These are phyloP conservation scores for Juglanconis juglandina DNA, from an alignment of 2,329 filamentous ascomycete species.

Conservation along the genomic window DNA sequence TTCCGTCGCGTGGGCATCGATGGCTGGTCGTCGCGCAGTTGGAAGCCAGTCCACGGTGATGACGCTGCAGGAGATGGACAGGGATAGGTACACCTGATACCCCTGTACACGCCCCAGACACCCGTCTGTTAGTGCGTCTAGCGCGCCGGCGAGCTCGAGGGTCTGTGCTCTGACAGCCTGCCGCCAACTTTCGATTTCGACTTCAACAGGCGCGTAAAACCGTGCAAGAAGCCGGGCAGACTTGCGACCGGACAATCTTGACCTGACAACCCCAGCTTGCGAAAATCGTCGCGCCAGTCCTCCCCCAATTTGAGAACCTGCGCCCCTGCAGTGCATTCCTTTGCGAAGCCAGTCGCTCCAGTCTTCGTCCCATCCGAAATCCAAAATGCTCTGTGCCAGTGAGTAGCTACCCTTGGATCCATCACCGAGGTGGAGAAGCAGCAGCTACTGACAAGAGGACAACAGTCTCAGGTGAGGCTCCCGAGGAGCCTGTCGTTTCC, in stretches of 20 bases:
- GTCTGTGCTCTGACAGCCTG: neutral
- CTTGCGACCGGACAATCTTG: neutral
- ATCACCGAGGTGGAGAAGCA: neutral
- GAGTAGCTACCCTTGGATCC: neutral
- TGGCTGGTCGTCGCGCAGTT: neutral
- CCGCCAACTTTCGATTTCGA: neutral
- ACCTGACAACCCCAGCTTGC: neutral
- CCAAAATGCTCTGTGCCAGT: conserved; percentile 20
- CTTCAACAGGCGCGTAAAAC: neutral
- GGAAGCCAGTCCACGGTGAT: neutral
- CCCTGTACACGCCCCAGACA: neutral
- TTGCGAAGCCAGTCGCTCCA: neutral
- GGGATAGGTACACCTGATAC: neutral
- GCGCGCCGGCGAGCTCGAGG: neutral
- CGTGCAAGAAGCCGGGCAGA: neutral
- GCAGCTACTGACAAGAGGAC: conserved; percentile 1
- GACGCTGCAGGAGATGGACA: neutral
- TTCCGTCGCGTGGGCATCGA: too few relatives aligned
- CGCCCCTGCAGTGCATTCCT: too few relatives aligned
- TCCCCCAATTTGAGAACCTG: neutral
- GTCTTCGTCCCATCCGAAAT: neutral
- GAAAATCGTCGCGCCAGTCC: neutral
- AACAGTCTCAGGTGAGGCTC: conserved; percentile 91
- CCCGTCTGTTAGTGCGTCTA: neutral
- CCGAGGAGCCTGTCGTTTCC: conserved; percentile 90